Percentiles rank a stretch among this genome's conserved stretches.
Evolutionary conservation across 2,329 filamentous ascomycete genomes (phyloP).

Genomic region (Zopfia rhizophila): DNA sequence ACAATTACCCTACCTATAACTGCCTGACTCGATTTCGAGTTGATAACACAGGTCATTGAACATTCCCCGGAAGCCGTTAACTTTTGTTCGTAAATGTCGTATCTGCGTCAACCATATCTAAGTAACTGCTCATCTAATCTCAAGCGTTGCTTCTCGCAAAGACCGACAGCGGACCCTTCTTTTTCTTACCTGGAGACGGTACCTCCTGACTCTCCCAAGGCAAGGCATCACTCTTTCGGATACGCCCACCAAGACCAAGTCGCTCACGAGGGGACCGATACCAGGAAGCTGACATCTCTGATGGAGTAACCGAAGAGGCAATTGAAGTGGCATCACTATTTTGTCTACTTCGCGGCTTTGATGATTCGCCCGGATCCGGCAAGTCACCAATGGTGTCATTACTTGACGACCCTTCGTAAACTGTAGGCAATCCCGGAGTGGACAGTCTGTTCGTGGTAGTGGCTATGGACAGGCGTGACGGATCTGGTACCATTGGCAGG

Average conservation of each 20-base stretch:
- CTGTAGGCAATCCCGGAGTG: slow-evolving; percentile 37
- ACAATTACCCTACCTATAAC: no score
- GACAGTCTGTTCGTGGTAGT: slow-evolving; percentile 28
- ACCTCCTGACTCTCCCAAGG: slow-evolving; percentile 41
- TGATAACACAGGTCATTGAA: no score
- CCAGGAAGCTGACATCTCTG: slow-evolving; percentile 49
- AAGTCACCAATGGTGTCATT: slow-evolving; percentile 28
- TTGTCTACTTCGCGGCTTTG: neutral
- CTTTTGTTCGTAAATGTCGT: no score
- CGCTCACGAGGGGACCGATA: slow-evolving; percentile 48
- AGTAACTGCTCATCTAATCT: no score
- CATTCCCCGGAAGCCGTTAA: no score
- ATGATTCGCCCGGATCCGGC: no score
- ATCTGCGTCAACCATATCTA: no score
- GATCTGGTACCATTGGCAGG: slow-evolving; percentile 5
- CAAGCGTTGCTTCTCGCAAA: no score
- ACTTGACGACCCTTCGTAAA: slow-evolving; percentile 43
- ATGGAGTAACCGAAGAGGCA: slow-evolving; percentile 42
- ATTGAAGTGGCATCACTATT: slow-evolving; percentile 35
- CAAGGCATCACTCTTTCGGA: slow-evolving; percentile 43
- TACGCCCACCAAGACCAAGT: slow-evolving; percentile 47
- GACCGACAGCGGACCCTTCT: slow-evolving; percentile 41
- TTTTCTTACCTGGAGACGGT: slow-evolving; percentile 36
- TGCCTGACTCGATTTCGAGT: no score
- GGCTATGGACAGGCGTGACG: slow-evolving; percentile 31